phyloP scores from a whole-genome alignment of 164 flowering plant species.

The Vitis riparia region DNA sequence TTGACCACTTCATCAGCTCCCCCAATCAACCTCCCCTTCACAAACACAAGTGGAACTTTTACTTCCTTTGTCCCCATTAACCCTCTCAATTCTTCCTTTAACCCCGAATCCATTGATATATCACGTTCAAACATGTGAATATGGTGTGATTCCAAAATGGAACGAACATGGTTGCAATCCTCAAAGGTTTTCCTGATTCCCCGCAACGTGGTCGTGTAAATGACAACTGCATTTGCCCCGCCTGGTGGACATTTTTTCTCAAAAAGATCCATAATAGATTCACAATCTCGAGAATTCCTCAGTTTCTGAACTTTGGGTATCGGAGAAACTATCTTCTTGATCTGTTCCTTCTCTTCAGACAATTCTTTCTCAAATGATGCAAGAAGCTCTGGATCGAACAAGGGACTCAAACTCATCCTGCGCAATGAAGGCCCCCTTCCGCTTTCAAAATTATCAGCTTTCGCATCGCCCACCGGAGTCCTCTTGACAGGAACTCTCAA shows the following conservation, averaged over 20 bases:
- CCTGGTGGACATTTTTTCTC: constrained; percentile 74
- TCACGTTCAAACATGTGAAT: constrained; percentile 70
- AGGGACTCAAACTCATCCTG: constrained; percentile 51
- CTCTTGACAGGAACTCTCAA: constrained; percentile 32
- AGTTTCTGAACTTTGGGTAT: constrained; percentile 17
- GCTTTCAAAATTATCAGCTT: constrained; percentile 23
- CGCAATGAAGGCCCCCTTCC: constrained; percentile 34
- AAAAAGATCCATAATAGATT: constrained; percentile 37
- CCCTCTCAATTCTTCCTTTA: constrained; percentile 69
- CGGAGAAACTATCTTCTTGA: constrained; percentile 53
- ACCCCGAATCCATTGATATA: constrained; percentile 89
- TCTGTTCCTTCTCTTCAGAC: constrained; percentile 56
- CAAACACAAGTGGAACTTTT: constrained; percentile 77
- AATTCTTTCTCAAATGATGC: constrained; percentile 58
- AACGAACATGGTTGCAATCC: constrained; percentile 76
- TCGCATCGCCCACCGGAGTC: constrained; percentile 25
- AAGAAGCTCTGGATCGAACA: constrained; percentile 81
- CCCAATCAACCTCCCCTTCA: constrained; percentile 84
- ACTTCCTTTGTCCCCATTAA: constrained; percentile 60
- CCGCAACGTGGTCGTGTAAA: constrained; percentile 88
- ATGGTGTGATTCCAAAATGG: constrained; percentile 52
- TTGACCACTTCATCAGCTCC: constrained; percentile 75
- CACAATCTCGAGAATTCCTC: constrained; percentile 17
- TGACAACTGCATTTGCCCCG: constrained; percentile 65
- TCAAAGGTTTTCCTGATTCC: constrained; percentile 94